Percentiles rank a stretch among this genome's conserved stretches.
Conservation (phyloP, 176 grass and related monocot genomes). For the Lolium multiflorum region DNA sequence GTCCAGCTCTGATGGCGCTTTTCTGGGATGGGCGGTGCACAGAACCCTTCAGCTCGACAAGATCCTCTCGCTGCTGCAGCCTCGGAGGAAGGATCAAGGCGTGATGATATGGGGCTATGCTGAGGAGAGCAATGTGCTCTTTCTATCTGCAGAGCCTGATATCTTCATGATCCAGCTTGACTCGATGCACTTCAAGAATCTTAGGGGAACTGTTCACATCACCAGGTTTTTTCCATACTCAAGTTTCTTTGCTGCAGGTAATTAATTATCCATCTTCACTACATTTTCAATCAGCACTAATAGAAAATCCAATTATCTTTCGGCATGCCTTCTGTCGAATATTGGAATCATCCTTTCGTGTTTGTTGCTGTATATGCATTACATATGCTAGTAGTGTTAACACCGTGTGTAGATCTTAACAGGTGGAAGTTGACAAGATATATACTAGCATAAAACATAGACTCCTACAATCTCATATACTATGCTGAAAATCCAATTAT, state of each 20-base stretch:
- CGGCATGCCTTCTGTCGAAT: background rate
- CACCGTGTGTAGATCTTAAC: background rate
- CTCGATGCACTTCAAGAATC: background rate
- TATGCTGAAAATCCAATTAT: too few relatives aligned
- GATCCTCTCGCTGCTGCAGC: background rate
- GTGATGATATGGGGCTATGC: background rate
- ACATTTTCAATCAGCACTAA: background rate
- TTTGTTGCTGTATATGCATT: background rate
- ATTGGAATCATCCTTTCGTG: background rate
- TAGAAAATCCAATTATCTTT: background rate
- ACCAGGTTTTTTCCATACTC: background rate
- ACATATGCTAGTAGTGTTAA: background rate
- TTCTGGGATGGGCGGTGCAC: background rate
- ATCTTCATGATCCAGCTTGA: conserved; percentile 2
- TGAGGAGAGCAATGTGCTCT: conserved; percentile 12
- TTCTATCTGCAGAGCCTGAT: background rate
- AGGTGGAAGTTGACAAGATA: background rate
- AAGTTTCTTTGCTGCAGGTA: conserved; percentile 28
- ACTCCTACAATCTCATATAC: too few relatives aligned
- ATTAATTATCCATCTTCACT: background rate
- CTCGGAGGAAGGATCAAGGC: background rate
- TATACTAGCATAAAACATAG: background rate
- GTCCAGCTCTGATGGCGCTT: background rate
- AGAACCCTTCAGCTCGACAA: background rate
- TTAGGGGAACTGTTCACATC: background rate